These are phyloP conservation scores for Malus hybrid DNA, from an alignment of 331 rosid genomes.

Conservation along the genomic window DNA sequence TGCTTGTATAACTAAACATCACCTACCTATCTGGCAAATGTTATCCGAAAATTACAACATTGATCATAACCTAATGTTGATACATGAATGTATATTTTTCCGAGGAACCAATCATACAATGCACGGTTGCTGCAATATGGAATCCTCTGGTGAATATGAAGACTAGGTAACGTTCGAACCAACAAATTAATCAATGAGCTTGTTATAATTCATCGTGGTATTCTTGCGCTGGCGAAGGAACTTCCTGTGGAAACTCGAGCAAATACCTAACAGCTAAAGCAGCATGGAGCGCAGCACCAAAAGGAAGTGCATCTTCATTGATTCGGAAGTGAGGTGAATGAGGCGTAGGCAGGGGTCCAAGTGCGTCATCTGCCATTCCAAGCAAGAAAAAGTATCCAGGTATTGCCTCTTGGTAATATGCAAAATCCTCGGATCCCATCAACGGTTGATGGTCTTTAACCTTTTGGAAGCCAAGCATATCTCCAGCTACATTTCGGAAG, in stretches of 20 bases:
- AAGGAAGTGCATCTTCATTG: slow-evolving; percentile 69
- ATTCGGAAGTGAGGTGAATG: slow-evolving; percentile 61
- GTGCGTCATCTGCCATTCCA: slow-evolving; percentile 46
- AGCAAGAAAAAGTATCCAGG: slow-evolving; percentile 63
- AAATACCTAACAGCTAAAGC: slow-evolving; percentile 60
- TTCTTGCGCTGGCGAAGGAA: slow-evolving; percentile 7
- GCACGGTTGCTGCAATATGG: background rate
- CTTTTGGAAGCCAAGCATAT: slow-evolving; percentile 44
- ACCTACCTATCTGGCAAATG: background rate
- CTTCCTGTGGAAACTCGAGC: slow-evolving; percentile 28
- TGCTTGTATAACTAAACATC: background rate
- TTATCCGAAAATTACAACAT: background rate
- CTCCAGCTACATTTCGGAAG: slow-evolving; percentile 47
- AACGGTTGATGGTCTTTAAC: slow-evolving; percentile 32
- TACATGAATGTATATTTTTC: background rate
- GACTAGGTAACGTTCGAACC: background rate
- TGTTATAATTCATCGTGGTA: slow-evolving; percentile 43
- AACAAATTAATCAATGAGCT: background rate
- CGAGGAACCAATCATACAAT: background rate
- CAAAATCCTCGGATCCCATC: slow-evolving; percentile 71
- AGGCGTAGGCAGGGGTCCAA: slow-evolving; percentile 14
- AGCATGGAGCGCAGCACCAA: slow-evolving; percentile 93
- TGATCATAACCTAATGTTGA: background rate
- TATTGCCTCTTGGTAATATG: slow-evolving; percentile 71
- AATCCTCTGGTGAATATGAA: background rate